These are phyloP conservation scores for Blastobotrys apis DNA, from an alignment of 1,139 yeast genomes.

Conservation along the genomic window DNA sequence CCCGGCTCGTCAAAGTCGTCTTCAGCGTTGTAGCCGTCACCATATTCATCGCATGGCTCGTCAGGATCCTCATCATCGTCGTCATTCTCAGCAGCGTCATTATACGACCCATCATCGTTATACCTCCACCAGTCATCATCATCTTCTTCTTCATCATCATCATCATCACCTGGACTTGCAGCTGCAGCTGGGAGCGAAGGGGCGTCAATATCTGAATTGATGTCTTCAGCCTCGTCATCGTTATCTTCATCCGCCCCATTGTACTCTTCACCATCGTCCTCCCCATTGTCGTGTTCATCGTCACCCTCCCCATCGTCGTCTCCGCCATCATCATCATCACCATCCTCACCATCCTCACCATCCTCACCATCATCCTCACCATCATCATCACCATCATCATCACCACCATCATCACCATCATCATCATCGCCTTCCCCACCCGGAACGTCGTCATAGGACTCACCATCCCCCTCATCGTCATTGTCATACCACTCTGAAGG, in stretches of 20 bases:
- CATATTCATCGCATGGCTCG: neutral
- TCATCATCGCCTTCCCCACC: neutral
- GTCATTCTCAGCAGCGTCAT: neutral
- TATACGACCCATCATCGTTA: neutral
- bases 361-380: neutral
- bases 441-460: neutral
- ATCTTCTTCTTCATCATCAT: conserved; percentile 2
- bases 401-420: conserved; percentile 1
- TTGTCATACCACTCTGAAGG: too few relatives aligned
- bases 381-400: neutral
- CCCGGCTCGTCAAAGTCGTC: neutral
- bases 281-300: neutral
- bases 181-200: too few relatives aligned
- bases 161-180: neutral
- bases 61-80: neutral
- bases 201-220: too few relatives aligned
- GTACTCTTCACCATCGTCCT: neutral
- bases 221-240: neutral
- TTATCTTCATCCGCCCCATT: conserved; percentile 2
- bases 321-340: conserved; percentile 1
- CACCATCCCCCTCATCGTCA: neutral
- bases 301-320: conserved; percentile 1
- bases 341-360: neutral
- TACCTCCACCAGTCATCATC: neutral
- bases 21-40: neutral